phyloP scores from a whole-genome alignment of 805 yeast genomes.

The Candida hispaniensis region DNA sequence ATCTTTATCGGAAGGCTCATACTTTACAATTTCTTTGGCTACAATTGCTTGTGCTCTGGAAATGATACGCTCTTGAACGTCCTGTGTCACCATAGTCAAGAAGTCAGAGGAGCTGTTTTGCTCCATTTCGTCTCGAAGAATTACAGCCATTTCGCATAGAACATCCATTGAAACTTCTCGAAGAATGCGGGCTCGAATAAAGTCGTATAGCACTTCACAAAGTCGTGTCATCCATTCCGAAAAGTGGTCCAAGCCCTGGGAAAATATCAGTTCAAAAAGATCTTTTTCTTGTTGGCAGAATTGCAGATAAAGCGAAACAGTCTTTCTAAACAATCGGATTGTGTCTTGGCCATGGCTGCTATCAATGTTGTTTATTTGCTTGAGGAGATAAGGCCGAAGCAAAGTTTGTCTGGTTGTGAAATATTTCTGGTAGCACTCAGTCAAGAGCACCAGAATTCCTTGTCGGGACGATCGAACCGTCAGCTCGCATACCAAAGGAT shows the following conservation, averaged over 20 bases:
- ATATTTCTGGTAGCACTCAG: constrained; percentile 56
- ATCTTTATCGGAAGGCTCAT: constrained; percentile 58
- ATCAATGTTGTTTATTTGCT: constrained; percentile 29
- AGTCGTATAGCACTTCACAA: constrained; percentile 70
- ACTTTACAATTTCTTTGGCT: constrained; percentile 55
- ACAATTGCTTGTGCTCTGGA: constrained; percentile 67
- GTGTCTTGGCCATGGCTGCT: constrained; percentile 31
- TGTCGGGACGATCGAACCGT: constrained; percentile 32
- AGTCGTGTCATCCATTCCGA: constrained; percentile 51
- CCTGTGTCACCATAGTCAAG: constrained; percentile 42
- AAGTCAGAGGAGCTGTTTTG: constrained; percentile 58
- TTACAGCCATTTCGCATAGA: constrained; percentile 64
- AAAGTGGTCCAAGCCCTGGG: constrained; percentile 7
- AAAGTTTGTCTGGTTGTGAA: constrained; percentile 46
- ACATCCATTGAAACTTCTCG: constrained; percentile 57
- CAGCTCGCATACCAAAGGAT: constrained; percentile 31
- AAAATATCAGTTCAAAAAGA: constrained; percentile 48
- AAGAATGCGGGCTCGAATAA: constrained; percentile 52
- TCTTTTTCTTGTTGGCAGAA: constrained; percentile 50
- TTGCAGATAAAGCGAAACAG: constrained; percentile 49
- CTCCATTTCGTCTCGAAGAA: constrained; percentile 57
- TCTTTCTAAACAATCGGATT: constrained; percentile 52
- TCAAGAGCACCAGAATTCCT: constrained; percentile 55
- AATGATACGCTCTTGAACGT: constrained; percentile 68
- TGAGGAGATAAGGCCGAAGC: constrained; percentile 34